Percentiles rank a stretch among this genome's conserved stretches.
These are phyloP conservation scores for Corynespora cassiicola DNA, from an alignment of 2,329 filamentous ascomycete species.

Conservation along the genomic window DNA sequence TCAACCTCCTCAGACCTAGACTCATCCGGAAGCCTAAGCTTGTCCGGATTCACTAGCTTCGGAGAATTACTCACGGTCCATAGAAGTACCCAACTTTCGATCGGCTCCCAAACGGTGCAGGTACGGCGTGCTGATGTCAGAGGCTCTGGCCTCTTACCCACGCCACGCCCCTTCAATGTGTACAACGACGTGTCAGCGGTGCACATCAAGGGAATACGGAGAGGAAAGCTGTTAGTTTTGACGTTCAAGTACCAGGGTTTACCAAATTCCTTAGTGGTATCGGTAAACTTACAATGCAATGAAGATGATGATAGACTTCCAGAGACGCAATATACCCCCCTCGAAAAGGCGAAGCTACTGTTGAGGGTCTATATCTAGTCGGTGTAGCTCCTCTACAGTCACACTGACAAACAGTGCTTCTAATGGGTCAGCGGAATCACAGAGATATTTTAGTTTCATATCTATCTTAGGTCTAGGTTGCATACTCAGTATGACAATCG, in stretches of 20 bases:
- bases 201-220: slow-evolving; percentile 2
- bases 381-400: too few relatives aligned
- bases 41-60: slow-evolving; percentile 3
- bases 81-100: slow-evolving; percentile 1
- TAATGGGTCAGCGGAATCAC: too few relatives aligned
- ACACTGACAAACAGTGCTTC: too few relatives aligned
- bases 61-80: slow-evolving; percentile 1
- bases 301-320: slow-evolving; percentile 2
- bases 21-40: background rate
- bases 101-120: slow-evolving; percentile 1
- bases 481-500: too few relatives aligned
- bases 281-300: slow-evolving; percentile 5
- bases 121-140: background rate
- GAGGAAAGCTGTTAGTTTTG: background rate
- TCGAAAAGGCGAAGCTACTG: slow-evolving; percentile 2
- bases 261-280: background rate
- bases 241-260: slow-evolving; percentile 1
- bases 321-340: slow-evolving; percentile 2
- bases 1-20: background rate
- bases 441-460: too few relatives aligned
- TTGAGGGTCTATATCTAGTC: slow-evolving; percentile 1
- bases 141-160: slow-evolving; percentile 2
- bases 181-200: slow-evolving; percentile 3
- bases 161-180: slow-evolving; percentile 4
- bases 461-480: too few relatives aligned